Evolutionary conservation across 2,329 filamentous ascomycete species (phyloP).

Genomic region (Pleomassaria siparia): DNA sequence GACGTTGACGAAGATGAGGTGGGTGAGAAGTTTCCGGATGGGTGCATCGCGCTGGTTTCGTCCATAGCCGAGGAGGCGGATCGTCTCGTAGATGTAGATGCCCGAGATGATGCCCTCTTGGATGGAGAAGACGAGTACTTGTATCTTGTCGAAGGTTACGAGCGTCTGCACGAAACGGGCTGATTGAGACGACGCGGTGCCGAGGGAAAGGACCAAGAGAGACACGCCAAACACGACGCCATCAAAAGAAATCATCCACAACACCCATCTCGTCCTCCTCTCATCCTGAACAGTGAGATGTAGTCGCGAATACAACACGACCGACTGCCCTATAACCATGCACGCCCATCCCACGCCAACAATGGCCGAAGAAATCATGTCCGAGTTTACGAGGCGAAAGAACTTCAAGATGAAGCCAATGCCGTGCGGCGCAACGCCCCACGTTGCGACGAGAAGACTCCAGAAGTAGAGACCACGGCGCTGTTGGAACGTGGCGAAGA

Average conservation of each 20-base stretch:
- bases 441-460: slow-evolving; percentile 44
- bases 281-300: slow-evolving; percentile 55
- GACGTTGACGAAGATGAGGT: slow-evolving; percentile 42
- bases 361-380: slow-evolving; percentile 45
- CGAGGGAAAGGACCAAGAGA: neutral
- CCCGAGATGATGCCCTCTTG: slow-evolving; percentile 41
- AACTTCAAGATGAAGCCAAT: slow-evolving; percentile 48
- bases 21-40: slow-evolving; percentile 21
- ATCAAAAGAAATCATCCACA: slow-evolving; percentile 57
- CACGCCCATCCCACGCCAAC: slow-evolving; percentile 46
- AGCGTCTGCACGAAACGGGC: slow-evolving; percentile 11
- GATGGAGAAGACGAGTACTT: slow-evolving; percentile 43
- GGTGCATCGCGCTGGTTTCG: slow-evolving; percentile 8
- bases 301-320: slow-evolving; percentile 62
- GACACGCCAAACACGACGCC: slow-evolving; percentile 51
- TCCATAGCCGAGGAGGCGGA: slow-evolving; percentile 39
- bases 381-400: slow-evolving; percentile 15
- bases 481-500: slow-evolving; percentile 47
- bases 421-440: slow-evolving; percentile 47
- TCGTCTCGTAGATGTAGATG: slow-evolving; percentile 55
- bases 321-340: slow-evolving; percentile 61
- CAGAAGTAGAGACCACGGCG: slow-evolving; percentile 50
- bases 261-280: slow-evolving; percentile 36
- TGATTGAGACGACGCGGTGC: neutral
- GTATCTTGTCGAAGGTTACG: slow-evolving; percentile 41